phyloP scores from a whole-genome alignment of 1,284 basidiomycete genomes.

The Cutaneotrichosporon curvatum region DNA sequence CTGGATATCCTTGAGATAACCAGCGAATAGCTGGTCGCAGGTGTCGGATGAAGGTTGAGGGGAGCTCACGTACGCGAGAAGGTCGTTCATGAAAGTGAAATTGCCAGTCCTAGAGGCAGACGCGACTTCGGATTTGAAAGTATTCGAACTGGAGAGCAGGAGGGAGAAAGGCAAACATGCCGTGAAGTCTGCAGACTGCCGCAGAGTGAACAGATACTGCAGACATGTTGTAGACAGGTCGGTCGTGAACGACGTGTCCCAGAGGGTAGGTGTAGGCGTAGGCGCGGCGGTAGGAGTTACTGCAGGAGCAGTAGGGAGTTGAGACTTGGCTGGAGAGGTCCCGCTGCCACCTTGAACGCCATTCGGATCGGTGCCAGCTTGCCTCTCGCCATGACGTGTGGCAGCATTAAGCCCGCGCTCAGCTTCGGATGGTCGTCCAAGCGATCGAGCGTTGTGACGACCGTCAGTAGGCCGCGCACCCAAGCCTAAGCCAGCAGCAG shows the following conservation, averaged over 20 bases:
- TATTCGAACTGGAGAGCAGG: slow-evolving; percentile 55
- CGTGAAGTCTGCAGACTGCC: slow-evolving; percentile 55
- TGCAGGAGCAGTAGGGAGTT: slow-evolving; percentile 32
- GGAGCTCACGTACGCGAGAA: slow-evolving; percentile 47
- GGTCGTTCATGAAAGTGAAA: slow-evolving; percentile 56
- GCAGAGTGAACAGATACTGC: slow-evolving; percentile 69
- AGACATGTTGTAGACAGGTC: slow-evolving; percentile 65
- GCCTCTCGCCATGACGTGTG: background rate
- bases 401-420: too few species aligned
- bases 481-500: background rate
- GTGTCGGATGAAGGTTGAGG: slow-evolving; percentile 18
- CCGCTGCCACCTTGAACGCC: background rate
- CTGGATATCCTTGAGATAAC: slow-evolving; percentile 17
- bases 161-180: slow-evolving; percentile 68
- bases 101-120: slow-evolving; percentile 54
- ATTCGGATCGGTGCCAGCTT: background rate
- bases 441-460: too few species aligned
- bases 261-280: slow-evolving; percentile 67
- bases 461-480: too few species aligned
- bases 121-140: slow-evolving; percentile 47
- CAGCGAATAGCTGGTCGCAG: slow-evolving; percentile 30
- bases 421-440: too few species aligned
- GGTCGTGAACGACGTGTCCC: slow-evolving; percentile 56
- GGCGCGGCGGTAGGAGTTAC: slow-evolving; percentile 51
- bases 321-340: background rate